A percentile compares a stretch with the other conserved stretches of the same genome.
Evolutionary conservation across 1,284 basidiomycete genomes (phyloP).

Genomic region (Marasmius sp.): DNA sequence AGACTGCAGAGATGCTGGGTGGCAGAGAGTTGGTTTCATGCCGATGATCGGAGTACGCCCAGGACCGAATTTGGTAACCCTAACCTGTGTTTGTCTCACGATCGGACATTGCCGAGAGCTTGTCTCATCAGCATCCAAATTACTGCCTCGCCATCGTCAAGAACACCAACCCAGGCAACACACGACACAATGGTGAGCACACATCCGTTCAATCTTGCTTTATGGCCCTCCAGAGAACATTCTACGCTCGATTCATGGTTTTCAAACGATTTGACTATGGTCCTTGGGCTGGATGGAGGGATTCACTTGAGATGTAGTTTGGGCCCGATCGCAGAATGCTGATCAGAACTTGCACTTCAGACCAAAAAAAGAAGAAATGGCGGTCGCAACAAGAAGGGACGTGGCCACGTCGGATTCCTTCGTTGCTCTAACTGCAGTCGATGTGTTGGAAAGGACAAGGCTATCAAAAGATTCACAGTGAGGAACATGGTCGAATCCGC

Average conservation of each 20-base stretch:
- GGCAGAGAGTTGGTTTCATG: no score
- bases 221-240: neutral
- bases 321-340: neutral
- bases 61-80: neutral
- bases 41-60: no score
- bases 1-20: no score
- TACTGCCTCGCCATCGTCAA: neutral
- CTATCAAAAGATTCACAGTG: slow-evolving; percentile 99
- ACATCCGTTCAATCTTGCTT: neutral
- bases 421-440: slow-evolving; percentile 99
- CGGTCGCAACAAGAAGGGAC: slow-evolving; percentile 98
- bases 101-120: neutral
- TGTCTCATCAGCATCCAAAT: neutral
- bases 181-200: neutral
- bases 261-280: neutral
- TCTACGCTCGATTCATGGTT: neutral
- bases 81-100: neutral
- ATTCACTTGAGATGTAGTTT: neutral
- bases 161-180: neutral
- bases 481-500: slow-evolving; percentile 99
- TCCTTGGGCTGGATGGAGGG: neutral
- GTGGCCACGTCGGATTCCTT: slow-evolving; percentile 92
- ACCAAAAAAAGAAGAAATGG: slow-evolving; percentile 99
- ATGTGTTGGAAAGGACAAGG: slow-evolving; percentile 96
- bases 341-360: slow-evolving; percentile 35